These are phyloP conservation scores for Carex kokanica DNA, from an alignment of 176 grass and related monocot genomes.

Conservation along the genomic window DNA sequence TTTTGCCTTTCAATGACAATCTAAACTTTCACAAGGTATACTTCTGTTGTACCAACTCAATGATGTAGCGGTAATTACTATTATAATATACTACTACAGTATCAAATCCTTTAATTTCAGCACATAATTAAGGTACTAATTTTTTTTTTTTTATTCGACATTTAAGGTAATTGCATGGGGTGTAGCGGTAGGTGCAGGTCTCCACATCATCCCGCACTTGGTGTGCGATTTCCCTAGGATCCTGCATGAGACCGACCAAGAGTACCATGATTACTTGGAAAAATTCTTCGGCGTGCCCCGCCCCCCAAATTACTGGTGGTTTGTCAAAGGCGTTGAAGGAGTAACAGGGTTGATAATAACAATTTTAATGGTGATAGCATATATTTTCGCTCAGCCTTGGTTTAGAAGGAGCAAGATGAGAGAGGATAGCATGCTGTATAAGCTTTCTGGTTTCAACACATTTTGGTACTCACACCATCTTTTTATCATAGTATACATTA, in stretches of 20 bases:
- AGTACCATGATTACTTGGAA: slow-evolving; percentile 62
- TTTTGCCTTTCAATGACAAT: slow-evolving; percentile 67
- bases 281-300: slow-evolving; percentile 60
- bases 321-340: slow-evolving; percentile 72
- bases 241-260: slow-evolving; percentile 47
- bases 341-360: slow-evolving; percentile 69
- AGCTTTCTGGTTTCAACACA: slow-evolving; percentile 76
- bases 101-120: not conserved
- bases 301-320: slow-evolving; percentile 84
- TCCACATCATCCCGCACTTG: slow-evolving; percentile 62
- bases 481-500: slow-evolving; percentile 71
- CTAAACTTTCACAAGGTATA: slow-evolving; percentile 79
- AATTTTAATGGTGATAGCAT: slow-evolving; percentile 71
- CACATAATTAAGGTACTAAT: not conserved
- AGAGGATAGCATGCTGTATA: slow-evolving; percentile 41
- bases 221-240: slow-evolving; percentile 81
- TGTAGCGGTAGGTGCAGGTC: slow-evolving; percentile 39
- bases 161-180: slow-evolving; percentile 59
- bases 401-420: slow-evolving; percentile 61
- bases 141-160: not conserved
- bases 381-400: slow-evolving; percentile 73
- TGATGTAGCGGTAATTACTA: not conserved
- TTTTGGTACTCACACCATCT: slow-evolving; percentile 99
- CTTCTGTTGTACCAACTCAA: not conserved
- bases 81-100: not conserved